phyloP scores from a whole-genome alignment of 768 basidiomycete species.

The Collybiopsis confluens region DNA sequence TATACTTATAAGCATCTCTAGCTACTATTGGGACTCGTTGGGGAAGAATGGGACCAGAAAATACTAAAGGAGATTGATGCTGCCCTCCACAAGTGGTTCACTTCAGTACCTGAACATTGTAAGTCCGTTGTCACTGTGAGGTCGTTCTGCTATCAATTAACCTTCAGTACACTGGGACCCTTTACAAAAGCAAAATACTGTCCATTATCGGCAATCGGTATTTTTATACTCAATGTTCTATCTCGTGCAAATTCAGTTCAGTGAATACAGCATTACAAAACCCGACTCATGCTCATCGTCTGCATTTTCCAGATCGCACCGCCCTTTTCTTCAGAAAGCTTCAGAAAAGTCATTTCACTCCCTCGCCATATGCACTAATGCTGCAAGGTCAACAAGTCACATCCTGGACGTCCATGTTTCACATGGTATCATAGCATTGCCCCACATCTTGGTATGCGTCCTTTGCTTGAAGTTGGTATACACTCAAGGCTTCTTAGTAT shows the following conservation, averaged over 20 bases:
- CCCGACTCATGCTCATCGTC: neutral
- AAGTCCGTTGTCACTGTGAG: conserved; percentile 3
- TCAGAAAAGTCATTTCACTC: conserved; percentile 11
- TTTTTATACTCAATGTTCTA: conserved; percentile 8
- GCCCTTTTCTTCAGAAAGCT: conserved; percentile 9
- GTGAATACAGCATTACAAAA: no score
- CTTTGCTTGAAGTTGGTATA: neutral
- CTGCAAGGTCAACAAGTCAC: conserved; percentile 8
- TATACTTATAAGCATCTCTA: neutral
- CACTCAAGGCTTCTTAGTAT: conserved; percentile 10
- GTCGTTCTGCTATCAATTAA: neutral
- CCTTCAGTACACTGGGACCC: conserved; percentile 11
- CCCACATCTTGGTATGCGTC: conserved; percentile 32
- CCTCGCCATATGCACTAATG: conserved; percentile 12
- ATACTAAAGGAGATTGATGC: conserved; percentile 20
- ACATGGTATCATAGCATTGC: conserved; percentile 22
- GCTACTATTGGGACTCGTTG: conserved; percentile 24
- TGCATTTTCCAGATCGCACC: conserved; percentile 1
- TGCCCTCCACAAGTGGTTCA: conserved; percentile 48
- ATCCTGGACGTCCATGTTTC: neutral
- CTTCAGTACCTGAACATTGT: conserved; percentile 43
- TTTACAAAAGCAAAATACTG: neutral
- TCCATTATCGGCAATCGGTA: conserved; percentile 11
- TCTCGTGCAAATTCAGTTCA: conserved; percentile 8
- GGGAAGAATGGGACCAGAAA: conserved; percentile 10